Evolutionary conservation across 768 basidiomycete species (phyloP).

Genomic region (Lyophyllum decastes): DNA sequence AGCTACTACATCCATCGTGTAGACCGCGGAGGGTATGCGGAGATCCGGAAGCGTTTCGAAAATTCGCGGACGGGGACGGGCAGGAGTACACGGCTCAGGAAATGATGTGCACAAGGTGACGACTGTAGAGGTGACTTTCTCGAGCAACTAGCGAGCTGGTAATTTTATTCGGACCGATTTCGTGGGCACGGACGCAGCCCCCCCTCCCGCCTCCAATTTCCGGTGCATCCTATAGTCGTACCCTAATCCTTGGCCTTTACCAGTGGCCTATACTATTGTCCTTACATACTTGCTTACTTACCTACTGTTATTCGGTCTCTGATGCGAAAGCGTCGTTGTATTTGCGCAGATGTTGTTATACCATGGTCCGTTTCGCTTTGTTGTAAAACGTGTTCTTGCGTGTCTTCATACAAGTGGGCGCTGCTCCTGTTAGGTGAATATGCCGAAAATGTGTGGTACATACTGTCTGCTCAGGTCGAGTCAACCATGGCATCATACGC

Average conservation of each 20-base stretch:
- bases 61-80: slow-evolving; percentile 36
- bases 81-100: slow-evolving; percentile 31
- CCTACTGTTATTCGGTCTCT: background rate
- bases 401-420: too few species aligned
- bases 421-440: too few species aligned
- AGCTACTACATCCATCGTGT: slow-evolving; percentile 78
- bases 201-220: too few species aligned
- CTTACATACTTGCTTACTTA: background rate
- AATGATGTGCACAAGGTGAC: slow-evolving; percentile 14
- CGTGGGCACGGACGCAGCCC: background rate
- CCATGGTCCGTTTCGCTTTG: background rate
- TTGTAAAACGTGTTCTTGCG: background rate
- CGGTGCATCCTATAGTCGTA: background rate
- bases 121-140: background rate
- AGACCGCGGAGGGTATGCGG: slow-evolving; percentile 70
- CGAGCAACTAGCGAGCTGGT: background rate
- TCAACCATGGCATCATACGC: too few species aligned
- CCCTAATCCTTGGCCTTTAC: background rate
- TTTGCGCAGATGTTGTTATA: slow-evolving; percentile 3
- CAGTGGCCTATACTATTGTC: background rate
- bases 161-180: background rate
- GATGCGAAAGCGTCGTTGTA: background rate
- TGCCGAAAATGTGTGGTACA: too few species aligned
- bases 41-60: slow-evolving; percentile 58
- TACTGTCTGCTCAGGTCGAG: too few species aligned